These are phyloP conservation scores for Odontarrhena argentea DNA, from an alignment of 345 rosid species.

Conservation along the genomic window DNA sequence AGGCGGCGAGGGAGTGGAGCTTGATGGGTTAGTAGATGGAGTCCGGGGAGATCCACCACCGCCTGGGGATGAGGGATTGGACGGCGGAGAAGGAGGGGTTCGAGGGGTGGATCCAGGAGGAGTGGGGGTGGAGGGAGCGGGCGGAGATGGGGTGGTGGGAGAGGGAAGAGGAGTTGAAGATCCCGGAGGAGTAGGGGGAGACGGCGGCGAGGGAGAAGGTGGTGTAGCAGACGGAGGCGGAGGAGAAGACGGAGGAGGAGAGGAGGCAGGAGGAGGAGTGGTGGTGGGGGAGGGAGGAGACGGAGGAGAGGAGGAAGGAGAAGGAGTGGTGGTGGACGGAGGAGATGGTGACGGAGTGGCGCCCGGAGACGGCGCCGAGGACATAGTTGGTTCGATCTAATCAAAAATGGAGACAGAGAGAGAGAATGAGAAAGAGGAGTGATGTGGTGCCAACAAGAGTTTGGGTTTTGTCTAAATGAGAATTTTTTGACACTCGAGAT, in stretches of 20 bases:
- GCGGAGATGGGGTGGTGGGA: conserved; percentile 48
- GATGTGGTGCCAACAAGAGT: conserved; percentile 34
- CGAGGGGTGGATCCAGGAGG: conserved; percentile 31
- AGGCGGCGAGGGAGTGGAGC: conserved; percentile 40
- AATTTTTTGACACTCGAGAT: conserved; percentile 32
- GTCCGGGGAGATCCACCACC: conserved; percentile 34
- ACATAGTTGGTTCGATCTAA: conserved; percentile 46
- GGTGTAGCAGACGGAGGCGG: conserved; percentile 22
- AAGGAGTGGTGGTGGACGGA: conserved; percentile 43
- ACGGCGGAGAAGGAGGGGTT: conserved; percentile 39
- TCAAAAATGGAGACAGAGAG: background rate
- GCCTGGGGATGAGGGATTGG: conserved; percentile 5
- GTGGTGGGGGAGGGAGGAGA: conserved; percentile 45
- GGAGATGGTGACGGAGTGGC: conserved; percentile 47
- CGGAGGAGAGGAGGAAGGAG: conserved; percentile 48
- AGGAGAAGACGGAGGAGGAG: conserved; percentile 48
- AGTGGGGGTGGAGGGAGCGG: conserved; percentile 41
- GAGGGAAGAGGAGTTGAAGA: conserved; percentile 44
- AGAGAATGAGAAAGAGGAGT: conserved; percentile 19
- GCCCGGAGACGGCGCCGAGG: conserved; percentile 56
- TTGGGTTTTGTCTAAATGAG: background rate
- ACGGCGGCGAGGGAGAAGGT: background rate
- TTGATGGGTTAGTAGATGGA: conserved; percentile 33
- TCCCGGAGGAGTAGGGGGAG: conserved; percentile 35
- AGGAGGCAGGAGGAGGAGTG: conserved; percentile 44